A percentile compares a stretch with the other conserved stretches of the same genome.
Conservation (phyloP, 345 rosid species). For the Fremontodendron californicum region DNA sequence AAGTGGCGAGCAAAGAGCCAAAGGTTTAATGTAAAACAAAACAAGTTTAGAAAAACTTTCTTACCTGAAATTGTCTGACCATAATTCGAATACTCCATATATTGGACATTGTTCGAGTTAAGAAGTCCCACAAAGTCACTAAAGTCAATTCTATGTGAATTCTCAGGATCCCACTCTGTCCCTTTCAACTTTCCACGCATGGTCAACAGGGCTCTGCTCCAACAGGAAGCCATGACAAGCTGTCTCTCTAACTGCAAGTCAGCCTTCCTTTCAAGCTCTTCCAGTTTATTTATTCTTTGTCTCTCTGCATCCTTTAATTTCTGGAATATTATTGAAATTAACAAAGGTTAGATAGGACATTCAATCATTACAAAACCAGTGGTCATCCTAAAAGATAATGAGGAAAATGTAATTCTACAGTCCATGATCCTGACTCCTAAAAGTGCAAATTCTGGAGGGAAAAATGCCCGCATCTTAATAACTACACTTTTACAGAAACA, state of each 20-base stretch:
- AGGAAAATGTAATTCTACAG: background rate
- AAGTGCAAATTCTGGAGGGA: background rate
- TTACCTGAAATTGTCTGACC: slow-evolving; percentile 88
- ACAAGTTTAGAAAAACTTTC: background rate
- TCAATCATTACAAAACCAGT: background rate
- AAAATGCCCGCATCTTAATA: background rate
- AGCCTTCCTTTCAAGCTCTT: slow-evolving; percentile 74
- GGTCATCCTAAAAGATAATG: background rate
- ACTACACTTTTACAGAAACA: background rate
- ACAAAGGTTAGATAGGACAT: background rate
- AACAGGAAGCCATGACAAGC: slow-evolving; percentile 81
- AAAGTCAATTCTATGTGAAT: slow-evolving; percentile 68
- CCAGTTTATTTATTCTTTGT: slow-evolving; percentile 56
- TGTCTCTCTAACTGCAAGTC: slow-evolving; percentile 83
- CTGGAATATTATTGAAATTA: slow-evolving; percentile 31
- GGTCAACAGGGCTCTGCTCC: slow-evolving; percentile 76
- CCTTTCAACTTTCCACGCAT: slow-evolving; percentile 79
- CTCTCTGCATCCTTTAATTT: slow-evolving; percentile 64
- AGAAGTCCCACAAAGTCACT: slow-evolving; percentile 73
- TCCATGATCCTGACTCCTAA: background rate
- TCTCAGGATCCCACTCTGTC: slow-evolving; percentile 87
- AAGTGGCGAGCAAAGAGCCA: background rate
- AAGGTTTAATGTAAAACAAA: background rate
- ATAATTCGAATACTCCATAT: slow-evolving; percentile 82
- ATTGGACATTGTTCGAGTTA: slow-evolving; percentile 79